Percentiles rank a stretch among this genome's conserved stretches.
Conservation (phyloP, 1,284 basidiomycete genomes). For the Trichosporon faecale region DNA sequence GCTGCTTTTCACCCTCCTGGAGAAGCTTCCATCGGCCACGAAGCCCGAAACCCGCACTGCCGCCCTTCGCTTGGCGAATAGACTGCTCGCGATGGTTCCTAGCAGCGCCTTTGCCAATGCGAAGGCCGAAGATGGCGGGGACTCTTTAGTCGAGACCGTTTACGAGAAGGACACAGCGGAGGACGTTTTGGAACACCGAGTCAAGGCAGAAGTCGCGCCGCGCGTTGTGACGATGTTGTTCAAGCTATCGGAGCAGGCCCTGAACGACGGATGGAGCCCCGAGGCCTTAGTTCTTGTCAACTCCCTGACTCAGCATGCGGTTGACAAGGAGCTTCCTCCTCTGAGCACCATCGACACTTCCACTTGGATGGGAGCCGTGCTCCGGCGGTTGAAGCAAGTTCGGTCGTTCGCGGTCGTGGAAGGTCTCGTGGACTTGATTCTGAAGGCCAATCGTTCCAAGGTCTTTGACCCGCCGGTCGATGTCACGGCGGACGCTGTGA, state of each 20-base stretch:
- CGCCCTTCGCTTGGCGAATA: slow-evolving; percentile 15
- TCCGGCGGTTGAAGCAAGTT: slow-evolving; percentile 55
- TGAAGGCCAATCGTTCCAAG: slow-evolving; percentile 52
- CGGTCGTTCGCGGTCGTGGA: slow-evolving; percentile 65
- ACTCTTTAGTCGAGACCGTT: background rate
- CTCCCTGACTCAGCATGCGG: slow-evolving; percentile 23
- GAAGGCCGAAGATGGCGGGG: background rate
- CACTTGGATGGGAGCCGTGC: slow-evolving; percentile 44
- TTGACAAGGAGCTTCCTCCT: slow-evolving; percentile 34
- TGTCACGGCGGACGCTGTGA: slow-evolving; percentile 29
- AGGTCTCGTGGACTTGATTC: slow-evolving; percentile 60
- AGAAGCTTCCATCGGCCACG: background rate
- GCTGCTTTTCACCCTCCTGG: slow-evolving; percentile 27
- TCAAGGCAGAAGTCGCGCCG: slow-evolving; percentile 23
- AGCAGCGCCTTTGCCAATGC: slow-evolving; percentile 13
- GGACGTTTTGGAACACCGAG: slow-evolving; percentile 10
- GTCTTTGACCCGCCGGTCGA: slow-evolving; percentile 29
- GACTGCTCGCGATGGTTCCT: slow-evolving; percentile 16
- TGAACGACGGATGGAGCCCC: slow-evolving; percentile 11
- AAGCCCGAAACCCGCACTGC: background rate
- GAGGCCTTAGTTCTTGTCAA: slow-evolving; percentile 21
- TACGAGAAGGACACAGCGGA: slow-evolving; percentile 12
- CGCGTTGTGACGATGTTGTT: slow-evolving; percentile 29
- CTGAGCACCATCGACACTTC: slow-evolving; percentile 26
- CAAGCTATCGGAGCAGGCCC: slow-evolving; percentile 15